Evolutionary conservation across 2,329 filamentous ascomycete genomes (phyloP), one percentile per base, ranked within the genome.

Genomic region (Pestalotiopsis sp.): DNA sequence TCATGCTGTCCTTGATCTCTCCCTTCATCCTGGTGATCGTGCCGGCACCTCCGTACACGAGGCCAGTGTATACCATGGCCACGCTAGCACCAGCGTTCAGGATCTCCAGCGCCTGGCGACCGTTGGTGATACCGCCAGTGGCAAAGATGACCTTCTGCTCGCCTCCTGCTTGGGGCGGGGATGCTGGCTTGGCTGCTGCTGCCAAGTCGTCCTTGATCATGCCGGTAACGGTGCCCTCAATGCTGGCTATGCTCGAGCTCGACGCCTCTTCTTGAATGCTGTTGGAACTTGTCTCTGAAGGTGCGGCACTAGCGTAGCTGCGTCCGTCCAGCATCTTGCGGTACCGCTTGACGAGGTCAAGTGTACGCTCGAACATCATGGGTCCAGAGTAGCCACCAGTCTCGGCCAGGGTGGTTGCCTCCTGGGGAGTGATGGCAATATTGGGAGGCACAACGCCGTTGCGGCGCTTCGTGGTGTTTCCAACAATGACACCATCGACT

Each of bases 401-500:
- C 81, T 98, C 93, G 68, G 86, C 85, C 39, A 98, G 80, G 1
- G 91, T 86, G 69, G 83, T 81, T 73, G 90, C 85, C 77, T 99
- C 95, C 71, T 87, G 85, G 1, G 83, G 75, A 0, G 91, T 87
- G 31, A 97, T 85, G 41, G 83, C 80, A 72, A 91, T 88, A 31
- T 91, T 90, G 27, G 86, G 82, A 0, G 94, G 92, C 0, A 95
- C 78, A 2, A 95, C 83, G 3, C 90, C 91, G 0, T 91, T 87
- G 58, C 96, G 87, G 72, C 91, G 88, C 82, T 96, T 97, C 2
- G 96, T 99, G 0, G 96, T 99, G 83, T 99, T 99, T 12, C 95
- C 96, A 3, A 99, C 95, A 71, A 99, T 98, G 45, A 99, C 90
- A 36, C 96, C 96, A 75, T 98, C 95, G 1, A 98, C 95, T 6